Evolutionary conservation across 2,329 filamentous ascomycete genomes (phyloP), one percentile per base, ranked within the genome.

Genomic region (Epichloe sp.): DNA sequence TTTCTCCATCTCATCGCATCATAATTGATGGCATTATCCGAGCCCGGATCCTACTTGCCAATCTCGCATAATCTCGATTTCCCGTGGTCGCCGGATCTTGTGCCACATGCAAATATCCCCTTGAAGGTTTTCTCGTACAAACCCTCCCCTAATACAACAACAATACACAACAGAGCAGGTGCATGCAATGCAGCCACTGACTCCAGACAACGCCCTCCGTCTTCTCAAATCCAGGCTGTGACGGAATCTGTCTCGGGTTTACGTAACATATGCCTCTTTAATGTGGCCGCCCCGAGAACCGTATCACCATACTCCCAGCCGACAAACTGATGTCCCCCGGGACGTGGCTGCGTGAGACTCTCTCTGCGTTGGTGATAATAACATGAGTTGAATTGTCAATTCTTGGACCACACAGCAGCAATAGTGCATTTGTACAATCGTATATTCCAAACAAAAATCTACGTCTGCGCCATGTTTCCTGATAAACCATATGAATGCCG

Each of bases 41-140:
- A 15, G 5, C 19, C 11, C 14, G n/a, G n/a, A 21, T 15, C 11
- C n/a, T 19, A 5, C 12, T 38, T 41, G 15, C 40, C 15, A 19
- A 7, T 41, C 4, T 17, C n/a, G n/a, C 15, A 15, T 1, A 41
- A 19, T 41, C 40, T 41, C 40, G 40, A 41, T 41, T 41, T 4
- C 26, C 26, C 26, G 8, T 10, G 8, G 26, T 31, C 26, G 8
- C 26, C 26, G 8, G 8, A 11, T 31, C 8, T 10, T 10, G 26
- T 31, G 10, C 38, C 48, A 44, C 48, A 44, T 49, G 47, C 48
- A 38, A 26, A 44, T 38, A 44, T 23, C n/a, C 48, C 48, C 40
- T 44, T 44, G 23, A 26, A 26, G 23, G 21, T 6, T 31, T 43
- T 43, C n/a, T 14, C 36, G n/a, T 38, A n/a, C 26, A 40, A 10